Base-by-base conservation (phyloP, 805 yeast species). In the Kluyveromyces siamensis region DNA sequence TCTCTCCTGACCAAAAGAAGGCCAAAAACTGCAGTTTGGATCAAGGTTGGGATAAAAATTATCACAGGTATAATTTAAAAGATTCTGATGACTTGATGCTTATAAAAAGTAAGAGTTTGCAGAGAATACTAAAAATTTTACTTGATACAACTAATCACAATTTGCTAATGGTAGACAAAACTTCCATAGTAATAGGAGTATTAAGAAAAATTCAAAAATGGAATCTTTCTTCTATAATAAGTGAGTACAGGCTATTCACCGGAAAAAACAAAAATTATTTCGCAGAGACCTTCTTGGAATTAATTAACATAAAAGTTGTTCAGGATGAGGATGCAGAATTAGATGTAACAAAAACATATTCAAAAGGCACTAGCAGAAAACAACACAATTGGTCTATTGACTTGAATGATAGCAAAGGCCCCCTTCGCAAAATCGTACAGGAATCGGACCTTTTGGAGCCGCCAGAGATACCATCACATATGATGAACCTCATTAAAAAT, bases 181-280 rank as follows among this genome's bases (percentile, higher is more conserved):
- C 90, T 7, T 83, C 84, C 50, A 79, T 93, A 11, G 73, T 90
- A 17, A 78, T 88, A 10, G 96, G 97, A 0, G 72, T 90, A 2
- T 67, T 93, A 35, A 72, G 99, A 46, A 82, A 84, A 61, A 72
- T 90, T 38, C 93, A 87, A 65, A 84, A 84, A 66, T 91, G 97
- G 98, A 83, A 81, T 56, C 84, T 84, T 61, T 80, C 90, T 21
- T 83, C 95, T 17, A 80, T 91, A 6, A 76, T 89, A 19, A 84
- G 83, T 57, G 98, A 91, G 63, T 93, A 88, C 66, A 72, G 96
- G 47, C 72, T 86, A 8, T 86, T 80, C 64, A 73, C 87, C 18
- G 85, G 88, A 30, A 79, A 78, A 54, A 80, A 84, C 55, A 74
- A 84, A 42, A 88, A 82, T 57, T 89, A 88, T 62, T 79, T 76